Evolutionary conservation across 495 filamentous ascomycete genomes (phyloP).

Genomic region (Penicillium manginii): DNA sequence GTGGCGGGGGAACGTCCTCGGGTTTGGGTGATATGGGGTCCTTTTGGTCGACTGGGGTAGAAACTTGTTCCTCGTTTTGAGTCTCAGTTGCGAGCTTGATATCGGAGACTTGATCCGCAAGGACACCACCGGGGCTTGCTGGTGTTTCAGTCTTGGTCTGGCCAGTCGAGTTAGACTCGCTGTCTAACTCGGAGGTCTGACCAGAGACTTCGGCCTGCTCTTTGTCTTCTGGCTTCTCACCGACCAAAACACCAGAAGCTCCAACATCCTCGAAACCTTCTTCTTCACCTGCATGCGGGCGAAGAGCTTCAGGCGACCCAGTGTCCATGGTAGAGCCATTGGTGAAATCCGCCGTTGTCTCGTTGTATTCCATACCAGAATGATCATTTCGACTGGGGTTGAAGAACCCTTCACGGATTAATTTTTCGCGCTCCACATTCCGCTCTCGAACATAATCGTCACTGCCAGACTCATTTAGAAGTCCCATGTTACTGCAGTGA

Average conservation of each 20-base stretch:
- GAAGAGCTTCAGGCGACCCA: constrained; percentile 48
- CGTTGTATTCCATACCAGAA: constrained; percentile 50
- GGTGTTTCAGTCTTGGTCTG: constrained; percentile 29
- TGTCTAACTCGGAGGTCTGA: constrained; percentile 19
- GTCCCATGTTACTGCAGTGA: constrained; percentile 98
- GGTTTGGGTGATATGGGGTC: constrained; percentile 54
- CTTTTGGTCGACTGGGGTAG: constrained; percentile 15
- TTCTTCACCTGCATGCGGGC: constrained; percentile 79
- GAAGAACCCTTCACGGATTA: constrained; percentile 69
- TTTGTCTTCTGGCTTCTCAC: constrained; percentile 60
- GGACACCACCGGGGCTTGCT: constrained; percentile 50
- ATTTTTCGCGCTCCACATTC: constrained; percentile 77
- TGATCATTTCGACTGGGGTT: constrained; percentile 40
- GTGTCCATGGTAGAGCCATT: constrained; percentile 40
- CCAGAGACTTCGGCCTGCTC: constrained; percentile 17
- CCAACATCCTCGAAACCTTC: constrained; percentile 95
- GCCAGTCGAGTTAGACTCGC: neutral
- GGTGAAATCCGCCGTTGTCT: constrained; percentile 51
- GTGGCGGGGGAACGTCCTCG: constrained; percentile 69
- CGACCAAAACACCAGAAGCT: constrained; percentile 65
- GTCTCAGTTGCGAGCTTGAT: constrained; percentile 52
- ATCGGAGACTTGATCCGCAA: constrained; percentile 54
- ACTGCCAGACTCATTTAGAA: constrained; percentile 90
- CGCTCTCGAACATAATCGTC: constrained; percentile 83
- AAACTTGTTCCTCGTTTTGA: constrained; percentile 9